Evolutionary conservation across 176 grass and related monocot species (phyloP), one percentile per base, ranked within the genome.

Genomic region (Carex myosuroides): DNA sequence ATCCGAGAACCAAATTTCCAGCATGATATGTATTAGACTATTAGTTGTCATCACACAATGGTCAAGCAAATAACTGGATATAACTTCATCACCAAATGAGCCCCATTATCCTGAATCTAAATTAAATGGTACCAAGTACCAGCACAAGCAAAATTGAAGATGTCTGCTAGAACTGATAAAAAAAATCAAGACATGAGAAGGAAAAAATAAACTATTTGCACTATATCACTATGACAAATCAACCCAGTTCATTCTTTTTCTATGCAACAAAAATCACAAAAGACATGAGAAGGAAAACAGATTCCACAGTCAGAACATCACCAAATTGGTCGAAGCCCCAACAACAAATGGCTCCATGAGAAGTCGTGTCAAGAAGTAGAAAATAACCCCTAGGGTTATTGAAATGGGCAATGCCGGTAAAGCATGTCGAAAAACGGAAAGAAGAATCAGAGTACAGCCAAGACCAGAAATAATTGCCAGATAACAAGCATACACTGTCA

Each of bases 401-500:
- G 96, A 95, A 64, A 99, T 93, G 0, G 96, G 96, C 41, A 99
- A 88, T n/a, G 96, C 95, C 24, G 95, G 95, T 77, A 98, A 85
- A 3, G 91, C 96, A 33, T 95, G 93, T 44, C 74, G 85, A 82
- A 90, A 95, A 83, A 99, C 91, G 0, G 93, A 93, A 9, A 99
- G 89, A 71, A 99, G 85, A 70, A 99, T 92, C 58, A 99, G 91
- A 84, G 96, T 99, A 88, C 96, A 99, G n/a, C 91, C 96, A 46
- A 99, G 93, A 37, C 96, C 96, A 18, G 96, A 89, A 85, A 99
- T 93, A 81, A 95, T 99, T 44, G 93, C 96, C 63, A 99, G 93
- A 85, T 99, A 99, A 85, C 96, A 99, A n/a, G 96, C 96, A 81
- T 95, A 99, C 13, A 99, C 96, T 2, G 93, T 99, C 93, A 95